Evolutionary conservation across 441 rosid genomes (phyloP).

Genomic region (Erodium moschatum): DNA sequence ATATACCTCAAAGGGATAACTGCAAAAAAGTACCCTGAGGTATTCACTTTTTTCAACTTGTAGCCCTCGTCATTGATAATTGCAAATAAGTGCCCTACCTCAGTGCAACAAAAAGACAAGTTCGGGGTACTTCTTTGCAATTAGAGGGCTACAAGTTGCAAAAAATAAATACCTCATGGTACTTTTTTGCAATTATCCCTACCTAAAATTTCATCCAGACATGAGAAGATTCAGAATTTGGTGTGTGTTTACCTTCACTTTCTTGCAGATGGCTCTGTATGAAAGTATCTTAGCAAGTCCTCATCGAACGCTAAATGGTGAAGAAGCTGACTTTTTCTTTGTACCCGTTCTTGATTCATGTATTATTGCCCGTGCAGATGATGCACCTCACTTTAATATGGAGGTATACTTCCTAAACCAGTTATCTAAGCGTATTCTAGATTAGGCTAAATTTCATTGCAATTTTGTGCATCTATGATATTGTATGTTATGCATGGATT

Average conservation of each 20-base stretch:
- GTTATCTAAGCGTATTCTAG: background rate
- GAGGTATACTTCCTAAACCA: conserved; percentile 38
- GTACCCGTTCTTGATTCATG: conserved; percentile 97
- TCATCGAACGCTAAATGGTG: conserved; percentile 77
- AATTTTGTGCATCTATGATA: conserved; percentile 3
- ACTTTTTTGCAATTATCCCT: too few relatives aligned
- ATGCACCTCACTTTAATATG: conserved; percentile 80
- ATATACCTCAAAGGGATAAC: conserved; percentile 13
- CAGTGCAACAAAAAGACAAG: too few relatives aligned
- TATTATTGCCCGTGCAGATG: conserved; percentile 84
- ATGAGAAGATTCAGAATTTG: conserved; percentile 6
- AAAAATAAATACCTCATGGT: too few relatives aligned
- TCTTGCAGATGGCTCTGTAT: conserved; percentile 74
- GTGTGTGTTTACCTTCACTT: conserved; percentile 9
- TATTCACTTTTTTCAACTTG: too few relatives aligned
- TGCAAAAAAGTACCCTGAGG: too few relatives aligned
- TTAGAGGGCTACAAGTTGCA: too few relatives aligned
- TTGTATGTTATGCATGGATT: conserved; percentile 15
- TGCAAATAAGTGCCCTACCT: too few relatives aligned
- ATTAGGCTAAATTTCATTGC: background rate
- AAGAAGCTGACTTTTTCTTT: conserved; percentile 92
- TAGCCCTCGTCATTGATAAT: too few relatives aligned
- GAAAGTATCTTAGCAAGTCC: conserved; percentile 80
- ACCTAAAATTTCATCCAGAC: background rate
- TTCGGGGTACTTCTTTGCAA: too few relatives aligned